Evolutionary conservation across 192 early-diverging fungal genomes (phyloP).

Genomic region (Backusella mclennaniae): DNA sequence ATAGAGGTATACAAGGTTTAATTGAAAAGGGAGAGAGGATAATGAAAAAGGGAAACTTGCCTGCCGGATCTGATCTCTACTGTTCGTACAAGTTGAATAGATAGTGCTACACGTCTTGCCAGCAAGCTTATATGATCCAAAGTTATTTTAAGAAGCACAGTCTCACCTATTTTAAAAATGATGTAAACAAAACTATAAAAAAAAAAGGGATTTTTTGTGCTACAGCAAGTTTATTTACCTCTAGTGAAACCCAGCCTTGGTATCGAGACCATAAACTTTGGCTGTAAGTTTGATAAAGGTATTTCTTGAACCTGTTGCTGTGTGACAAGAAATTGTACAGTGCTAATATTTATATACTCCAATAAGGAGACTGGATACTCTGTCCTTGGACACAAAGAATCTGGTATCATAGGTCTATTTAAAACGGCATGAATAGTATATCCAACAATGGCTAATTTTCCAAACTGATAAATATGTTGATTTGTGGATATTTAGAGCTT

Average conservation of each 20-base stretch:
- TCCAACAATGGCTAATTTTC: conserved; percentile 26
- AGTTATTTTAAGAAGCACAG: background rate
- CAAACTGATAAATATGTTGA: conserved; percentile 18
- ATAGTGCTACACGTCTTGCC: conserved; percentile 10
- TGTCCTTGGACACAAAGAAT: conserved; percentile 25
- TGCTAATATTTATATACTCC: conserved; percentile 33
- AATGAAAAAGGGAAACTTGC: background rate
- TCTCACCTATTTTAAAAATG: background rate
- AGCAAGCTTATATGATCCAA: conserved; percentile 15
- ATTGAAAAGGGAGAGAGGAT: background rate
- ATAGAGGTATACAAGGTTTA: background rate
- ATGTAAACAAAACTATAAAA: background rate
- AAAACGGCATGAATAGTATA: conserved; percentile 29
- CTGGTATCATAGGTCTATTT: conserved; percentile 23
- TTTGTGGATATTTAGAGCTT: background rate
- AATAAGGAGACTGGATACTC: conserved; percentile 30
- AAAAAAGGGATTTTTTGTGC: background rate
- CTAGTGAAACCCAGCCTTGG: conserved; percentile 33
- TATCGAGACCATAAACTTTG: conserved; percentile 14
- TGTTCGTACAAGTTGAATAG: conserved; percentile 21
- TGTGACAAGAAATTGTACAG: background rate
- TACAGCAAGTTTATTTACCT: conserved; percentile 22
- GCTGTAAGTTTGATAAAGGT: background rate
- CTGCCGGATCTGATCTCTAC: conserved; percentile 18
- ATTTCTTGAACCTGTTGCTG: conserved; percentile 16